These are phyloP conservation scores for Terfezia claveryi DNA, from an alignment of 495 filamentous ascomycete species.

Conservation along the genomic window DNA sequence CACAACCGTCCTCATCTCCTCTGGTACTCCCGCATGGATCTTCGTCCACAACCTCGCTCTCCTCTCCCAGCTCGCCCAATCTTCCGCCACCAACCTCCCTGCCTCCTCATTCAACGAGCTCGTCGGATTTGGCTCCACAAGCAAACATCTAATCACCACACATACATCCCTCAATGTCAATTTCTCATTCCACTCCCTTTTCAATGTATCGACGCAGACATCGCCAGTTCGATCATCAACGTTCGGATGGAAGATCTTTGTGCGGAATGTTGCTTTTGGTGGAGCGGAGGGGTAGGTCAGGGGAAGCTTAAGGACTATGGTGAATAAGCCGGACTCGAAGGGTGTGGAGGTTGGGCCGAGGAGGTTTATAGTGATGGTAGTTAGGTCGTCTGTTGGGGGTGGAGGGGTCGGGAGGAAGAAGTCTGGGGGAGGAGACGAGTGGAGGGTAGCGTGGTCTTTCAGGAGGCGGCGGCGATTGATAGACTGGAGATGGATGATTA, in stretches of 20 bases:
- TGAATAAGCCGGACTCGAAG: conserved; percentile 28
- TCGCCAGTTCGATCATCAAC: conserved; percentile 43
- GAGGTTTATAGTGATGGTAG: conserved; percentile 36
- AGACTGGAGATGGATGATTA: conserved; percentile 4
- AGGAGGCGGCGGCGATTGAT: conserved; percentile 39
- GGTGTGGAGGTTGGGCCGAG: conserved; percentile 43
- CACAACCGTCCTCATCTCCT: conserved; percentile 24
- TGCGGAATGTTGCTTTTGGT: conserved; percentile 44
- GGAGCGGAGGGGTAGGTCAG: conserved; percentile 40
- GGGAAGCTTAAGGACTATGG: conserved; percentile 38
- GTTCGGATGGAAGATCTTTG: conserved; percentile 52
- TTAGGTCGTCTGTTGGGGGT: conserved; percentile 32
- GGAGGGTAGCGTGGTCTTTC: conserved; percentile 40
- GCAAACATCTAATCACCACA: conserved; percentile 44
- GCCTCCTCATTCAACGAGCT: conserved; percentile 46
- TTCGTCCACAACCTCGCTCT: conserved; percentile 45
- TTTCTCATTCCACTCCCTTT: conserved; percentile 41
- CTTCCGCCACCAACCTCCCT: conserved; percentile 38
- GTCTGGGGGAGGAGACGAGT: conserved; percentile 38
- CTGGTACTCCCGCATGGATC: conserved; percentile 38
- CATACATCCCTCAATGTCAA: conserved; percentile 42
- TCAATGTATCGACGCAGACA: conserved; percentile 52
- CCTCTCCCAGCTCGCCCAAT: conserved; percentile 29
- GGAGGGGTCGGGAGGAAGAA: conserved; percentile 35
- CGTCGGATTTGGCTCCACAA: conserved; percentile 52